Percentiles rank a stretch among this genome's conserved stretches.
Evolutionary conservation across 208 protist genomes (phyloP).

Genomic region (Crithidia fasciculata): DNA sequence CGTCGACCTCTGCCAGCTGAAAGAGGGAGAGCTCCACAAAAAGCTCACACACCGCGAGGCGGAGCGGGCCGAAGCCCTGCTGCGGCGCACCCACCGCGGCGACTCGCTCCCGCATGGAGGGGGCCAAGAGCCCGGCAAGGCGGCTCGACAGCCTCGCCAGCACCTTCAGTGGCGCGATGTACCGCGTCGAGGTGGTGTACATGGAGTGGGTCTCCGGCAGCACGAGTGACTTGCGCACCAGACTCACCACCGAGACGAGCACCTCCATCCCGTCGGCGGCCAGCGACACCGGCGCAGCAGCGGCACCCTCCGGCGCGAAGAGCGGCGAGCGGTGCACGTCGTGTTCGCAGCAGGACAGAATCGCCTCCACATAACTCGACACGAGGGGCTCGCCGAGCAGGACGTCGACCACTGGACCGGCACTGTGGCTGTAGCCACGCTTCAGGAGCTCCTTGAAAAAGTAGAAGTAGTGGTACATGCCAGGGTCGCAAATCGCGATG

Average conservation of each 20-base stretch:
- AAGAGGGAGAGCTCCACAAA: constrained; percentile 65
- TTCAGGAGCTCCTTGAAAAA: constrained; percentile 74
- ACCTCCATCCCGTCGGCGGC: constrained; percentile 56
- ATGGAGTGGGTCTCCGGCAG: constrained; percentile 50
- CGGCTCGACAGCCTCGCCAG: constrained; percentile 36
- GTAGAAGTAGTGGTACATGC: constrained; percentile 72
- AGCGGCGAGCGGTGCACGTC: constrained; percentile 19
- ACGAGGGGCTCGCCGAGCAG: constrained; percentile 55
- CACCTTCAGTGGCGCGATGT: constrained; percentile 43
- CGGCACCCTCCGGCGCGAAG: constrained; percentile 20
- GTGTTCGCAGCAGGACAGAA: constrained; percentile 43
- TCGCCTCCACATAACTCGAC: constrained; percentile 30
- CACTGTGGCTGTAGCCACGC: constrained; percentile 70
- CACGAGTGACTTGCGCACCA: constrained; percentile 64
- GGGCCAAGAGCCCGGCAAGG: constrained; percentile 32
- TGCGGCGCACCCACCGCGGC: not conserved
- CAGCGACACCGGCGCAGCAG: constrained; percentile 34
- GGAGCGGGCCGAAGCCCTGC: constrained; percentile 32
- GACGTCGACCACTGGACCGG: constrained; percentile 69
- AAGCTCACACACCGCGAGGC: constrained; percentile 53
- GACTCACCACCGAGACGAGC: constrained; percentile 42
- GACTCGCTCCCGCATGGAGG: constrained; percentile 2
- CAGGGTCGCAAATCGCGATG: constrained; percentile 34
- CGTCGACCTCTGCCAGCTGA: constrained; percentile 45
- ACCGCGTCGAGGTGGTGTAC: constrained; percentile 42